Conservation (phyloP, 2,329 filamentous ascomycete species). For the Lecanicillium sp. region DNA sequence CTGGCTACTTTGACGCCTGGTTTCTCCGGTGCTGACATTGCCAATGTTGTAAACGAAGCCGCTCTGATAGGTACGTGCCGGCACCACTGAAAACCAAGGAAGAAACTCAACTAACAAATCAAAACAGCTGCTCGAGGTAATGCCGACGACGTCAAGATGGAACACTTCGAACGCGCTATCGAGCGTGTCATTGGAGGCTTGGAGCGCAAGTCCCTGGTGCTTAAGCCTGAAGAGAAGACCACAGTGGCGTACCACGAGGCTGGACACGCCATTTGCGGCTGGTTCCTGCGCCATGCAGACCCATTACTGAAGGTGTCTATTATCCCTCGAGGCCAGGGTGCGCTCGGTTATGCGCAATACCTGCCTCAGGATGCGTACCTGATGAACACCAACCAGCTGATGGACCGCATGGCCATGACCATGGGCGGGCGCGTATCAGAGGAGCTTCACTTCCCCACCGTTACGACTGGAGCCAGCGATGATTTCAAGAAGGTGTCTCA, state of each 20-base stretch:
- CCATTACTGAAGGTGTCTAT: slow-evolving; percentile 97
- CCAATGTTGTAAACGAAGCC: slow-evolving; percentile 97
- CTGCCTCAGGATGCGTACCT: slow-evolving; percentile 91
- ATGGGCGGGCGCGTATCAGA: slow-evolving; percentile 91
- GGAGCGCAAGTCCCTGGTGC: slow-evolving; percentile 93
- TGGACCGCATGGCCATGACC: slow-evolving; percentile 99
- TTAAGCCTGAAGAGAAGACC: slow-evolving; percentile 88
- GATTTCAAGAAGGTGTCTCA: slow-evolving; percentile 98
- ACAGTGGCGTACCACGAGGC: slow-evolving; percentile 98
- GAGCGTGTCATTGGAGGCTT: slow-evolving; percentile 94
- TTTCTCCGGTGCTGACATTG: slow-evolving; percentile 96
- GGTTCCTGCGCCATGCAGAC: slow-evolving; percentile 96
- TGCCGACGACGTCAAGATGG: slow-evolving; percentile 75
- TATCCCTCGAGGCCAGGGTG: slow-evolving; percentile 90
- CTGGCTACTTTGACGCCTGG: slow-evolving; percentile 89
- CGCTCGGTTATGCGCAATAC: slow-evolving; percentile 94
- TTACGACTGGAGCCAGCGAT: slow-evolving; percentile 89
- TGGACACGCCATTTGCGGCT: slow-evolving; percentile 95
- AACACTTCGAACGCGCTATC: slow-evolving; percentile 94
- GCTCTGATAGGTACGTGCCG: slow-evolving; percentile 90
- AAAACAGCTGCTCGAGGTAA: slow-evolving; percentile 73
- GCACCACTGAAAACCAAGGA: slow-evolving; percentile 30
- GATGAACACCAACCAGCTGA: slow-evolving; percentile 90
- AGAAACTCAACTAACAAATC: slow-evolving; percentile 8
- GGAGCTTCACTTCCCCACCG: slow-evolving; percentile 92